phyloP scores from a whole-genome alignment of 208 protist genomes.

The Kentomonas sorsogonicus region DNA sequence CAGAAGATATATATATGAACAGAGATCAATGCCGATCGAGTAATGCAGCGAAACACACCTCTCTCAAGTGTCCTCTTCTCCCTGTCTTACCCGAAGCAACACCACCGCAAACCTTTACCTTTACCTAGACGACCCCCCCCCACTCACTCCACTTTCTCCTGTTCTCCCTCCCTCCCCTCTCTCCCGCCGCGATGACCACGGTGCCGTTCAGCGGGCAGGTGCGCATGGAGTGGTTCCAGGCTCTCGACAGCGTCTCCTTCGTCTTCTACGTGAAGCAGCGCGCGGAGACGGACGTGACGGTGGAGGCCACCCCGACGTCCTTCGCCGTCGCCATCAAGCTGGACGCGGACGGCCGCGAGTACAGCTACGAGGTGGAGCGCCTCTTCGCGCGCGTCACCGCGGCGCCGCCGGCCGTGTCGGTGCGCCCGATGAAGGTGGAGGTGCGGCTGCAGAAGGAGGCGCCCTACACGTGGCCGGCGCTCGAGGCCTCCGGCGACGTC shows the following conservation, averaged over 20 bases:
- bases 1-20: background rate
- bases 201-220: slow-evolving; percentile 45
- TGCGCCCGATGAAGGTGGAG: slow-evolving; percentile 88
- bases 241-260: slow-evolving; percentile 47
- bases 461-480: slow-evolving; percentile 62
- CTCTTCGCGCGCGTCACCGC: slow-evolving; percentile 49
- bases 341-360: slow-evolving; percentile 57
- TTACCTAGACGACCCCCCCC: too few relatives aligned
- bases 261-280: slow-evolving; percentile 86
- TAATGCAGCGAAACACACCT: background rate
- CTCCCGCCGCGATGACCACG: too few relatives aligned
- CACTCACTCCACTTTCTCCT: too few relatives aligned
- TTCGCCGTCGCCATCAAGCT: slow-evolving; percentile 55
- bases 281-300: slow-evolving; percentile 40
- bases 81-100: too few relatives aligned
- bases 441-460: slow-evolving; percentile 51
- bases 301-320: slow-evolving; percentile 26
- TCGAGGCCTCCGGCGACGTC: slow-evolving; percentile 32
- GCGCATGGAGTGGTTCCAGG: slow-evolving; percentile 90
- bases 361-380: slow-evolving; percentile 53
- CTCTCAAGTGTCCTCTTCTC: too few relatives aligned
- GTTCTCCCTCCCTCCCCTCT: too few relatives aligned
- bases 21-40: background rate
- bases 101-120: too few relatives aligned
- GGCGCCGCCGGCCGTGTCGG: slow-evolving; percentile 23